phyloP scores from a whole-genome alignment of 2,329 filamentous ascomycete genomes.

The Eutypa lata region DNA sequence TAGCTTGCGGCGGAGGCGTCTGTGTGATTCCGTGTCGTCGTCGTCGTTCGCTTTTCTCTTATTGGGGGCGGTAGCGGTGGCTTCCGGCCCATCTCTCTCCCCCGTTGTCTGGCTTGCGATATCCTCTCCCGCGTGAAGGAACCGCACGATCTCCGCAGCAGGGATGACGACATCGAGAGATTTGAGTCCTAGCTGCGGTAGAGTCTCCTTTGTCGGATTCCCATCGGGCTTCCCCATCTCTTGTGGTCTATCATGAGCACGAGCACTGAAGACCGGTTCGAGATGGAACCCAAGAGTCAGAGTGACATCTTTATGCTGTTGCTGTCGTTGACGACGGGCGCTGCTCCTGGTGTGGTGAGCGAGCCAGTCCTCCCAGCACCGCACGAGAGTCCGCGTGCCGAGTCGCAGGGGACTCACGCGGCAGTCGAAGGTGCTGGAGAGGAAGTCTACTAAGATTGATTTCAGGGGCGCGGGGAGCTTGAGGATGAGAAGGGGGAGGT shows the following conservation, averaged over 20 bases:
- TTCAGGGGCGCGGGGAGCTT: slow-evolving; percentile 55
- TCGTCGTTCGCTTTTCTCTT: slow-evolving; percentile 24
- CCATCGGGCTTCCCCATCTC: background rate
- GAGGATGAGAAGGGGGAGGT: slow-evolving; percentile 51
- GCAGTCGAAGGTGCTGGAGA: slow-evolving; percentile 54
- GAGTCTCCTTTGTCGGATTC: background rate
- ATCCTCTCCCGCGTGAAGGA: slow-evolving; percentile 38
- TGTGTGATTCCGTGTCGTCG: slow-evolving; percentile 21
- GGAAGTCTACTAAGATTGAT: slow-evolving; percentile 46
- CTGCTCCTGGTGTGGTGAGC: slow-evolving; percentile 32
- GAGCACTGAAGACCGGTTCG: slow-evolving; percentile 23
- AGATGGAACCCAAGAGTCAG: slow-evolving; percentile 51
- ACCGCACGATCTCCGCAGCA: slow-evolving; percentile 43
- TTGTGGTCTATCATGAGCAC: slow-evolving; percentile 6
- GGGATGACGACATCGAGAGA: slow-evolving; percentile 52
- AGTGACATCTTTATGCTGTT: slow-evolving; percentile 42
- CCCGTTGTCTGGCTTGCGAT: slow-evolving; percentile 3
- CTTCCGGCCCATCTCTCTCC: slow-evolving; percentile 3
- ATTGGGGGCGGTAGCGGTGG: slow-evolving; percentile 2
- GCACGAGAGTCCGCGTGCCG: slow-evolving; percentile 48
- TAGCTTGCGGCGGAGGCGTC: slow-evolving; percentile 39
- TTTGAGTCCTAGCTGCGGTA: slow-evolving; percentile 31
- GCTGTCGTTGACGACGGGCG: slow-evolving; percentile 22
- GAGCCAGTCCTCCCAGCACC: slow-evolving; percentile 51
- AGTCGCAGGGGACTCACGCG: slow-evolving; percentile 49